phyloP scores from a whole-genome alignment of 139 green algal species.

The Tetradesmus lagerheimii region DNA sequence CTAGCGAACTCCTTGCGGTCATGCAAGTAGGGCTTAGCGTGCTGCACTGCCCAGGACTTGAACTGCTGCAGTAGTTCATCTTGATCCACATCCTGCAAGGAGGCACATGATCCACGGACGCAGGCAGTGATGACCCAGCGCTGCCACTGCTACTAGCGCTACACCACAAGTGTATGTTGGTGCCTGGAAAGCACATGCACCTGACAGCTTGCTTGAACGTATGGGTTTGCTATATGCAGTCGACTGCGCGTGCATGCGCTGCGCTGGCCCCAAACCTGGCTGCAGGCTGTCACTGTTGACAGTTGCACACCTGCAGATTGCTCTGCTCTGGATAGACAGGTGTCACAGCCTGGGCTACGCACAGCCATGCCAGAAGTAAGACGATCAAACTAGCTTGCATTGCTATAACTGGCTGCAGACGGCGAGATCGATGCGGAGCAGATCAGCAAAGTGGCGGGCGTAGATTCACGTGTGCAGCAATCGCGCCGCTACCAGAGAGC shows the following conservation, averaged over 20 bases:
- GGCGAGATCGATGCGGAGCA: neutral
- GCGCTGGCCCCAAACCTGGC: no score
- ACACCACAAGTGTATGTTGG: no score
- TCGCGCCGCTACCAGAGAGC: neutral
- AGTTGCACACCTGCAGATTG: neutral
- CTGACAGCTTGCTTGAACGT: no score
- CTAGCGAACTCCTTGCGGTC: neutral
- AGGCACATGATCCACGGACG: neutral
- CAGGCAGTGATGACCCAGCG: no score
- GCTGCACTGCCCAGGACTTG: neutral
- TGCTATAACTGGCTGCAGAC: neutral
- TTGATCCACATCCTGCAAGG: neutral
- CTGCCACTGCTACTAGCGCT: neutral
- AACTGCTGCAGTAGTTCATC: neutral
- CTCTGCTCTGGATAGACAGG: neutral
- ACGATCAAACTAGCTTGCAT: neutral
- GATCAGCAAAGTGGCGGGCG: neutral
- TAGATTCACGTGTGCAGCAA: neutral
- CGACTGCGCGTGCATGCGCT: no score
- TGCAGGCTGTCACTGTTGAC: neutral
- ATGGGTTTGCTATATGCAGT: no score
- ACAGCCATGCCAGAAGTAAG: neutral
- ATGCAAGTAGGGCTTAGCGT: slow-evolving; percentile 3
- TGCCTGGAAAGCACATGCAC: no score
- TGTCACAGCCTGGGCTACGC: neutral